Evolutionary conservation across 2,329 filamentous ascomycete species (phyloP), one percentile per base, ranked within the genome.

Genomic region (Ophiostoma fasciatum): DNA sequence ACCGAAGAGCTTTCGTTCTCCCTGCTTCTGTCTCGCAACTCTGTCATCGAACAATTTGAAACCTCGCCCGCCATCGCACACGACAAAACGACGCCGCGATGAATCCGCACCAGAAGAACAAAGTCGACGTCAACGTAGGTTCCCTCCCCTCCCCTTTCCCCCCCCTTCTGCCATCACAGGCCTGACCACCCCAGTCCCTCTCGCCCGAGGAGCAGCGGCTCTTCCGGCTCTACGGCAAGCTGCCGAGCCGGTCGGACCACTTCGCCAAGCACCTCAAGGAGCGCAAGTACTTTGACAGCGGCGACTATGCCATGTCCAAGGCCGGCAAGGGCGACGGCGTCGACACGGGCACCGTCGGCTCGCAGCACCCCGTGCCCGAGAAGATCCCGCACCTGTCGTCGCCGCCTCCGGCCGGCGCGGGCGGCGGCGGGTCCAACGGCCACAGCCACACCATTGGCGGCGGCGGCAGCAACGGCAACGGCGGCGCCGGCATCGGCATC

Each of bases 261-360:
- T 78, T 96, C 50, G 85, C 92, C 68, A 96, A 96, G 68, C 93
- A 96, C 57, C 74, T 96, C 56, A 94, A 94, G 72, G 90, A 96
- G 60, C 87, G 90, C 66, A 98, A 93, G 66, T 94, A 94, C 66
- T 94, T 94, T 61, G 85, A 94, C 66, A 90, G 82, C 42, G 87
- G 85, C 53, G 85, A 94, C 64, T 94, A 94, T 53, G 87, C 87
- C 53, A 82, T 94, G 63, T 88, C 82, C 60, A 94, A 94, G 67
- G 90, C 90, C 41, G 90, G 90, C 61, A 96, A 96, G 65, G 85
- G 84, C 57, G 82, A 87, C 53, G 82, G 90, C 54, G 81, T 90
- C 52, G 88, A 92, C 54, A 83, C 93, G 42, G 93, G 88, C 54
- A 80, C 80, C 52, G 83, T 98, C 52, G 90, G 90, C 51, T 87